phyloP scores from a whole-genome alignment of 2,329 filamentous ascomycete genomes.

The Zalaria sp. region DNA sequence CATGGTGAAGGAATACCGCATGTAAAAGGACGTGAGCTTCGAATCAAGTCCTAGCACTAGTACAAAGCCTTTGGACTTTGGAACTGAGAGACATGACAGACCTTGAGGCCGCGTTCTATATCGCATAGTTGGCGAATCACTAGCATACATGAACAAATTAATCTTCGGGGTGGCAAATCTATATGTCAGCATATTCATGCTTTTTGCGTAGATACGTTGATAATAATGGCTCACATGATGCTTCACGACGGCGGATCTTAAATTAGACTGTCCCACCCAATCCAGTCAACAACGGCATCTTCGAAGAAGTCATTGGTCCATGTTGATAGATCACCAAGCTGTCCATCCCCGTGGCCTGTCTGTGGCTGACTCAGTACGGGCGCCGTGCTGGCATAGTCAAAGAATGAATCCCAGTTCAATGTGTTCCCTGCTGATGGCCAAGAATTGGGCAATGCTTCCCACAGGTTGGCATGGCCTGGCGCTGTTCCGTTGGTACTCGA shows the following conservation, averaged over 20 bases:
- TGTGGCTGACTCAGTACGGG: background rate
- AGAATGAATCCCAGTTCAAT: slow-evolving; percentile 2
- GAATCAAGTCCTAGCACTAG: too few relatives aligned
- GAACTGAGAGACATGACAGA: too few relatives aligned
- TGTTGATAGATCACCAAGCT: background rate
- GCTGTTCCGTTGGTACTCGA: background rate
- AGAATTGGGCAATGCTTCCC: background rate
- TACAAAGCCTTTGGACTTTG: too few relatives aligned
- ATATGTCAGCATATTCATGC: too few relatives aligned
- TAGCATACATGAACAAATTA: too few relatives aligned
- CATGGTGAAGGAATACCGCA: too few relatives aligned
- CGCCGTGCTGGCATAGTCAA: slow-evolving; percentile 1
- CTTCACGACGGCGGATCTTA: background rate
- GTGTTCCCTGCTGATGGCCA: background rate
- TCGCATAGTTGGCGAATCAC: too few relatives aligned
- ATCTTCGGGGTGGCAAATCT: too few relatives aligned
- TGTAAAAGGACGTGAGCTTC: too few relatives aligned
- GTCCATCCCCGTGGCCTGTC: background rate
- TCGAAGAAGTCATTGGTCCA: slow-evolving; percentile 3
- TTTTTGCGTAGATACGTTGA: too few relatives aligned
- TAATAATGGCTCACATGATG: too few relatives aligned
- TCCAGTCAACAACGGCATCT: slow-evolving; percentile 3
- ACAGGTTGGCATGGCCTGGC: background rate
- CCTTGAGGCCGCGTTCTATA: too few relatives aligned
- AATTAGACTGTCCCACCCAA: slow-evolving; percentile 1